Conservation (phyloP, 192 early-diverging fungal genomes). For the Dissophora globulifera region DNA sequence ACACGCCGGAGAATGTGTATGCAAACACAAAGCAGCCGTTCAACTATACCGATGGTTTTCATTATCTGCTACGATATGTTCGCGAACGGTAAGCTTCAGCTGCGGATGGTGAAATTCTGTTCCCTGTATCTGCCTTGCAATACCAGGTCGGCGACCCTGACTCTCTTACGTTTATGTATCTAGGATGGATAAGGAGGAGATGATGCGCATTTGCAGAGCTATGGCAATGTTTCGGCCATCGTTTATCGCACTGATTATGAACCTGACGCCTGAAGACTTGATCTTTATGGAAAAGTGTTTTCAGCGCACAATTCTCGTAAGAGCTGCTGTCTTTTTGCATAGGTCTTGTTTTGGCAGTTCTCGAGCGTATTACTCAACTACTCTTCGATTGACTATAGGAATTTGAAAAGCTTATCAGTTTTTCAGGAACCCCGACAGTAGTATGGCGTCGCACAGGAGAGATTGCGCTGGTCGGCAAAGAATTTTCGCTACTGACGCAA, state of each 20-base stretch:
- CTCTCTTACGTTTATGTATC: too few relatives aligned
- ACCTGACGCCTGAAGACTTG: constrained; percentile 92
- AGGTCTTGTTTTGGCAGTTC: too few relatives aligned
- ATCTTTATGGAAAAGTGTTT: constrained; percentile 98
- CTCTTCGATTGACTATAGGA: too few relatives aligned
- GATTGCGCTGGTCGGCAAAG: constrained; percentile 95
- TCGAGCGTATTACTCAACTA: too few relatives aligned
- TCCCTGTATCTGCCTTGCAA: too few relatives aligned
- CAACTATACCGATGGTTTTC: constrained; percentile 94
- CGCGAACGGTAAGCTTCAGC: constrained; percentile 77
- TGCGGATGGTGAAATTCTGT: too few relatives aligned
- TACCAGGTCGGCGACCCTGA: too few relatives aligned
- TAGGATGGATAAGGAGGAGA: constrained; percentile 89
- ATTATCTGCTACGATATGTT: constrained; percentile 87
- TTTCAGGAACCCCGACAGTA: constrained; percentile 94
- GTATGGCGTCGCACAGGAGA: constrained; percentile 98
- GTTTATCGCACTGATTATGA: constrained; percentile 94
- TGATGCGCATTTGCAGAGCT: constrained; percentile 89
- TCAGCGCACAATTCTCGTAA: constrained; percentile 86
- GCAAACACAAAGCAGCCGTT: constrained; percentile 82
- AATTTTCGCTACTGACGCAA: constrained; percentile 94
- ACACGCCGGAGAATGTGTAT: constrained; percentile 79
- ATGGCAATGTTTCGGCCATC: constrained; percentile 92
- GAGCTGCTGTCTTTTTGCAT: too few relatives aligned
- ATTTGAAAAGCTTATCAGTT: constrained; percentile 95